These are phyloP conservation scores for Inosperma sp. DNA, from an alignment of 768 basidiomycete genomes.

Conservation along the genomic window DNA sequence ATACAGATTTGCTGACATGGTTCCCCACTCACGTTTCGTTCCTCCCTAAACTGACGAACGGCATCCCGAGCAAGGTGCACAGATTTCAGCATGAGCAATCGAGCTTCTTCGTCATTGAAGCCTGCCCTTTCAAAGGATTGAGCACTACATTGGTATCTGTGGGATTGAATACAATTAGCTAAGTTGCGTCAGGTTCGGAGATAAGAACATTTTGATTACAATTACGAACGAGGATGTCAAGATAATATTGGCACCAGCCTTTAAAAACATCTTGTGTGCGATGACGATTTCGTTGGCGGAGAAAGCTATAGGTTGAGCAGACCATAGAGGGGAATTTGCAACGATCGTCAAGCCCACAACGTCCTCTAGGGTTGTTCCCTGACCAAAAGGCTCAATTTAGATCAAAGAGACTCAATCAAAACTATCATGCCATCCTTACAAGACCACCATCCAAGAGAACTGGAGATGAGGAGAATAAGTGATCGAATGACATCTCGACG, in stretches of 20 bases:
- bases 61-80: slow-evolving; percentile 51
- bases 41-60: slow-evolving; percentile 22
- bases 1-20: slow-evolving; percentile 39
- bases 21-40: slow-evolving; percentile 14
- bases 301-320: slow-evolving; percentile 53
- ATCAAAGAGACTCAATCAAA: too few species aligned
- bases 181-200: neutral
- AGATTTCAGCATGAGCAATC: slow-evolving; percentile 47
- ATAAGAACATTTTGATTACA: neutral
- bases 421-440: slow-evolving; percentile 26
- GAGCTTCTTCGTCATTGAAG: slow-evolving; percentile 40
- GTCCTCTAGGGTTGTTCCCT: slow-evolving; percentile 65
- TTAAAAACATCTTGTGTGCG: slow-evolving; percentile 58
- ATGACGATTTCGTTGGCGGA: slow-evolving; percentile 50
- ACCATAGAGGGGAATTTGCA: slow-evolving; percentile 63
- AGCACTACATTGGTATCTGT: slow-evolving; percentile 66
- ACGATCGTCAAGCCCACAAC: slow-evolving; percentile 40
- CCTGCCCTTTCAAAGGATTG: slow-evolving; percentile 51
- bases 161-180: too few species aligned
- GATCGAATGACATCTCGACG: too few species aligned
- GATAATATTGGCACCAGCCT: slow-evolving; percentile 62
- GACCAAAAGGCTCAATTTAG: too few species aligned
- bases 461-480: too few species aligned
- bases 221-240: slow-evolving; percentile 59
- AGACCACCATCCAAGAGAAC: slow-evolving; percentile 45